Evolutionary conservation across 306 rosid genomes (phyloP).

Genomic region (Cucumis hystrix): DNA sequence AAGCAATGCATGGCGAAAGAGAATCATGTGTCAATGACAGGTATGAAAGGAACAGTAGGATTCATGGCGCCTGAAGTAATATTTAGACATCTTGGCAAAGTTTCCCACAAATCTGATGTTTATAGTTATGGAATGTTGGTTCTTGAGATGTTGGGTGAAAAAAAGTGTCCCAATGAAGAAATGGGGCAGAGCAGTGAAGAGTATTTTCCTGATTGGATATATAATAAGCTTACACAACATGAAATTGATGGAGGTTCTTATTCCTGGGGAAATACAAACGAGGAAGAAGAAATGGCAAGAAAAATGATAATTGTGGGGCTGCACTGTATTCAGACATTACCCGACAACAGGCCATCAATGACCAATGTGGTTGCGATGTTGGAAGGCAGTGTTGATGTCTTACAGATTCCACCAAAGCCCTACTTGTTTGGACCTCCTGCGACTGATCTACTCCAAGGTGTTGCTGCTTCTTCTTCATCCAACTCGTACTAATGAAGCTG

Average conservation of each 20-base stretch:
- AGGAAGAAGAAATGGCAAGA: background rate
- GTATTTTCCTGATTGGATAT: background rate
- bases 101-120: slow-evolving; percentile 4
- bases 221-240: background rate
- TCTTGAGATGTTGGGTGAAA: background rate
- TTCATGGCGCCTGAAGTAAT: background rate
- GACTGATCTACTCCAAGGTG: background rate
- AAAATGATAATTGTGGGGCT: background rate
- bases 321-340: background rate
- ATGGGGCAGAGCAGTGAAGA: background rate
- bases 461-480: background rate
- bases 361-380: background rate
- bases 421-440: background rate
- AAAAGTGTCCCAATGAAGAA: background rate
- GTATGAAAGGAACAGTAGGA: background rate
- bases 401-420: slow-evolving; percentile 3
- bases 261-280: background rate
- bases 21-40: background rate
- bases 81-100: background rate
- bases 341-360: background rate
- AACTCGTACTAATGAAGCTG: background rate
- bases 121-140: slow-evolving; percentile 6
- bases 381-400: background rate
- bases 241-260: background rate
- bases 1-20: background rate